Percentiles rank a stretch among this genome's conserved stretches.
phyloP scores from a whole-genome alignment of 768 basidiomycete species.

The Naematelia aurantialba region DNA sequence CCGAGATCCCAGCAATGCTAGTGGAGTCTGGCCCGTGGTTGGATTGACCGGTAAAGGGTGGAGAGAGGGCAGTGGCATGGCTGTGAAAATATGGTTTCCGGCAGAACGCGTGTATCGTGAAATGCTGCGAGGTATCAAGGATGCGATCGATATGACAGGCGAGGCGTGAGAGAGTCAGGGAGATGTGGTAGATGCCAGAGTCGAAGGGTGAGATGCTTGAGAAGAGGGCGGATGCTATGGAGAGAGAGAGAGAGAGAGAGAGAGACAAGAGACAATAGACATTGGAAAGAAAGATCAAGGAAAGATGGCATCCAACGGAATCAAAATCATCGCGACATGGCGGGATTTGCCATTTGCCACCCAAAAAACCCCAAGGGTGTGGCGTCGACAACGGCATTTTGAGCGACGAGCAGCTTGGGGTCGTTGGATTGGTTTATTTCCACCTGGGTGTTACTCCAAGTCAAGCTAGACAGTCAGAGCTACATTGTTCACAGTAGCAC shows the following conservation, averaged over 20 bases:
- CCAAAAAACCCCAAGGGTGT: neutral
- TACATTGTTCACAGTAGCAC: neutral
- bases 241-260: neutral
- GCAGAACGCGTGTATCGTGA: neutral
- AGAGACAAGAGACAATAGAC: neutral
- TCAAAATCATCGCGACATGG: neutral
- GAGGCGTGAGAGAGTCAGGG: neutral
- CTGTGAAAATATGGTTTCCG: neutral
- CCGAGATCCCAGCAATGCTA: conserved; percentile 13
- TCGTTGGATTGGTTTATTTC: neutral
- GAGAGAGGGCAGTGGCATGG: conserved; percentile 32
- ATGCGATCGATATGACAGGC: conserved; percentile 4
- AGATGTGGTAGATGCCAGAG: neutral
- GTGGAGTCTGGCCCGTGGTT: conserved; percentile 37
- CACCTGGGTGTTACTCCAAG: neutral
- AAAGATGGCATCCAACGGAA: neutral
- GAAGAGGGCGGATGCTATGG: neutral
- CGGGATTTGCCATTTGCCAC: conserved; percentile 4
- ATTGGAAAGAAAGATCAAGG: neutral
- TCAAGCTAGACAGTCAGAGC: neutral
- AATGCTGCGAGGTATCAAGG: neutral
- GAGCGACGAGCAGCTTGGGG: neutral
- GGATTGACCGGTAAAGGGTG: conserved; percentile 44
- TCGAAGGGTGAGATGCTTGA: neutral
- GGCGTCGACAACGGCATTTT: neutral